These are phyloP conservation scores for Phlegmacium glaucopus DNA, from an alignment of 768 basidiomycete genomes.

Conservation along the genomic window DNA sequence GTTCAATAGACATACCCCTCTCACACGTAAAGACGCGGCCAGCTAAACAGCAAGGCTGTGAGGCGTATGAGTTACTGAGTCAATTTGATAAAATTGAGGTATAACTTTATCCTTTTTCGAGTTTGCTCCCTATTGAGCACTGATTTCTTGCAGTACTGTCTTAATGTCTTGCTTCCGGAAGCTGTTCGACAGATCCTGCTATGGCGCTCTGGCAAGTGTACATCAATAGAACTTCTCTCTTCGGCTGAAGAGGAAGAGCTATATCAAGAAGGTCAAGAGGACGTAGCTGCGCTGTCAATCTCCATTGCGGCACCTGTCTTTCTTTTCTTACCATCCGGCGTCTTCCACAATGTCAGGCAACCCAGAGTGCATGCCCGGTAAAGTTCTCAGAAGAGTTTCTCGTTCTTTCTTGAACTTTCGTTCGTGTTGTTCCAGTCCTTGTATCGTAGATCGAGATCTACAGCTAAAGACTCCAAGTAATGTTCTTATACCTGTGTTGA, in stretches of 20 bases:
- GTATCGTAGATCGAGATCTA: too few species aligned
- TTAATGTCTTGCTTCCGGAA: conserved; percentile 70
- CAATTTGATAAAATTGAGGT: conserved; percentile 51
- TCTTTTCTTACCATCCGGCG: conserved; percentile 55
- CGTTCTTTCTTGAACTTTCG: conserved; percentile 83
- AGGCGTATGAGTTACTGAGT: conserved; percentile 17
- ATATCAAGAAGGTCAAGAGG: conserved; percentile 45
- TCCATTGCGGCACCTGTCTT: conserved; percentile 38
- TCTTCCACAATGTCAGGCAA: conserved; percentile 72
- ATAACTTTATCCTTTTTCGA: conserved; percentile 2
- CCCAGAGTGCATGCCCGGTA: conserved; percentile 87
- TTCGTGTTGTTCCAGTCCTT: conserved; percentile 94
- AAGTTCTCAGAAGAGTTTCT: conserved; percentile 79
- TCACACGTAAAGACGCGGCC: not conserved
- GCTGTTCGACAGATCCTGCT: conserved; percentile 69
- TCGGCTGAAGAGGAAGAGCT: conserved; percentile 53
- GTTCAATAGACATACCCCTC: conserved; percentile 4
- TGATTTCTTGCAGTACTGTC: conserved; percentile 52
- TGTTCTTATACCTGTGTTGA: too few species aligned
- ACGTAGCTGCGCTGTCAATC: conserved; percentile 48
- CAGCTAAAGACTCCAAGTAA: too few species aligned
- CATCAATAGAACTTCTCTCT: conserved; percentile 43
- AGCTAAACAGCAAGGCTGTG: conserved; percentile 10
- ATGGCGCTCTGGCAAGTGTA: conserved; percentile 65
- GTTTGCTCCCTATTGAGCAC: not conserved